Percentiles rank a stretch among this genome's conserved stretches.
phyloP scores from a whole-genome alignment of 139 green algal species.

The Coccomyxa sp. region DNA sequence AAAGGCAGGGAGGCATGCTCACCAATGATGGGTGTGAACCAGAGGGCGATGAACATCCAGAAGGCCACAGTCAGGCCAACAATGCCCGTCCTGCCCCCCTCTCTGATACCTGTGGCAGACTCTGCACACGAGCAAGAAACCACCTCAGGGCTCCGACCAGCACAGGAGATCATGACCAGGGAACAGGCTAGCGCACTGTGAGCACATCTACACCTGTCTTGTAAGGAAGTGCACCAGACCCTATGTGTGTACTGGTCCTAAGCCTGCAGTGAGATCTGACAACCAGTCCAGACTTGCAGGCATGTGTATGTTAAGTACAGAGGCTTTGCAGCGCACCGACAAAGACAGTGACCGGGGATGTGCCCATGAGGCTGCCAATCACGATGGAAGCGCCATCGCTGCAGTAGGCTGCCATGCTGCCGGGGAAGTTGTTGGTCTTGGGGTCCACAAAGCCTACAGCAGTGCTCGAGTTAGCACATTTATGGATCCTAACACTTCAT shows the following conservation, averaged over 20 bases:
- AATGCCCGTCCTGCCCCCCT: constrained; percentile 71
- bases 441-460: constrained; percentile 59
- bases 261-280: too few relatives aligned
- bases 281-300: too few relatives aligned
- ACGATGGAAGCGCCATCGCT: constrained; percentile 64
- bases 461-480: not conserved
- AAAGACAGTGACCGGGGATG: constrained; percentile 65
- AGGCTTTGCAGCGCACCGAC: too few relatives aligned
- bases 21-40: constrained; percentile 80
- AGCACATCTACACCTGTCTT: too few relatives aligned
- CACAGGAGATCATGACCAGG: too few relatives aligned
- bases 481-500: not conserved
- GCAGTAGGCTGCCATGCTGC: constrained; percentile 55
- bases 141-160: too few relatives aligned
- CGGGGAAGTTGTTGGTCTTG: constrained; percentile 47
- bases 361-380: constrained; percentile 68
- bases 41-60: constrained; percentile 72
- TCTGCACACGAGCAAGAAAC: too few relatives aligned
- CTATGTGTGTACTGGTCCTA: too few relatives aligned
- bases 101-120: constrained; percentile 62
- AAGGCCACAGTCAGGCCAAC: constrained; percentile 42
- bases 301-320: too few relatives aligned
- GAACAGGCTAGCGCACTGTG: too few relatives aligned
- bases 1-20: not conserved
- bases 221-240: too few relatives aligned